Conservation (phyloP, 1,284 basidiomycete species). For the Anthracocystis panici-leucophaei region DNA sequence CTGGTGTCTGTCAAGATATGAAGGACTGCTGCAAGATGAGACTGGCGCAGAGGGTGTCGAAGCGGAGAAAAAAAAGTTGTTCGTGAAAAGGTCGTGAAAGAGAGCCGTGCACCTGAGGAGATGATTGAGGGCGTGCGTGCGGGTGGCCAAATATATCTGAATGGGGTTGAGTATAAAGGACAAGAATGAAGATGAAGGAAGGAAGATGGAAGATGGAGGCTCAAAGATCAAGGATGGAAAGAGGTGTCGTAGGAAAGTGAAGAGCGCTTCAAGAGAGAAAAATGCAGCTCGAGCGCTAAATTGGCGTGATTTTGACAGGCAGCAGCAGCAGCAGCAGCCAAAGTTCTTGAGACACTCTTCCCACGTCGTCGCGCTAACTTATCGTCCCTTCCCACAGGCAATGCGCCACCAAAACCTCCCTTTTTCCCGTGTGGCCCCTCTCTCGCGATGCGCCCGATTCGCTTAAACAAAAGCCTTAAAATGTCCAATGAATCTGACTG, state of each 20-base stretch:
- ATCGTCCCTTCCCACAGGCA: too few species aligned
- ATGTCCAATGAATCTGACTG: too few species aligned
- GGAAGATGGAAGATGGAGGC: not conserved
- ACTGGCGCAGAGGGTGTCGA: slow-evolving; percentile 15
- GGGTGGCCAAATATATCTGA: not conserved
- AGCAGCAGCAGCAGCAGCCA: not conserved
- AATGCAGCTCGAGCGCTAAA: slow-evolving; percentile 1
- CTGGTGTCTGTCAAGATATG: not conserved
- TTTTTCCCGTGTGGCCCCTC: too few species aligned
- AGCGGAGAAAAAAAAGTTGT: not conserved
- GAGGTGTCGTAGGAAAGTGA: not conserved
- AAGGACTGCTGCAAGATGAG: not conserved
- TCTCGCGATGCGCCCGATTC: too few species aligned
- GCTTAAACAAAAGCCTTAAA: too few species aligned
- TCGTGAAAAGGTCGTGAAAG: slow-evolving; percentile 35
- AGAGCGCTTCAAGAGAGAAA: not conserved
- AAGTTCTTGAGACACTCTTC: too few species aligned
- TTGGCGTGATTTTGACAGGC: slow-evolving; percentile 4
- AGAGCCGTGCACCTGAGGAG: not conserved
- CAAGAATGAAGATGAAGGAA: not conserved
- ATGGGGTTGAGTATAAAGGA: not conserved
- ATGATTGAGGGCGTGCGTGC: not conserved
- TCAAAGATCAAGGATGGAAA: slow-evolving; percentile 2
- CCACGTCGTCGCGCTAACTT: too few species aligned
- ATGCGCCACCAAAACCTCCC: too few species aligned